Conservation (phyloP, 1,284 basidiomycete genomes). For the Tetrapyrgos nigripes region DNA sequence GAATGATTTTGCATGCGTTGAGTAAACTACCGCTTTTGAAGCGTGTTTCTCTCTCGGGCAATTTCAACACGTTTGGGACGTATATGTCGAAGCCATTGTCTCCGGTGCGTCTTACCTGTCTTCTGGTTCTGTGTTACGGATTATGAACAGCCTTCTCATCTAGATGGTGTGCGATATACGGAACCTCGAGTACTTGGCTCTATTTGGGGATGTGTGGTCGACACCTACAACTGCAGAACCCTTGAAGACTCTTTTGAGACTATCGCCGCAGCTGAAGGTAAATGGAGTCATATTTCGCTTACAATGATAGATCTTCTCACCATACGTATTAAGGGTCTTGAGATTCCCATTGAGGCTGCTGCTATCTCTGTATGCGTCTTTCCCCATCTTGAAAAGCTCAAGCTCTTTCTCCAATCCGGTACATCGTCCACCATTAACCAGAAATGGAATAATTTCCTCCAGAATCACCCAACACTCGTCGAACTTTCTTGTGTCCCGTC, state of each 20-base stretch:
- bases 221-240: constrained; percentile 38
- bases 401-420: constrained; percentile 45
- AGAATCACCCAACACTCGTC: constrained; percentile 47
- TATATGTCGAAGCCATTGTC: constrained; percentile 14
- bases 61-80: constrained; percentile 43
- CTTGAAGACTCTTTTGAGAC: constrained; percentile 41
- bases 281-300: constrained; percentile 1
- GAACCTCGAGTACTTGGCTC: constrained; percentile 42
- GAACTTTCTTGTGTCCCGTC: constrained; percentile 50
- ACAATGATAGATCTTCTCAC: neutral
- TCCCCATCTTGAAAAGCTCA: constrained; percentile 44
- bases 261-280: constrained; percentile 45
- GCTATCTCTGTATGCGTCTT: constrained; percentile 41
- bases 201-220: constrained; percentile 46
- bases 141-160: constrained; percentile 4
- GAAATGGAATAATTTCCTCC: constrained; percentile 43
- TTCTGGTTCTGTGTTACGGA: neutral
- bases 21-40: constrained; percentile 3
- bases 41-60: constrained; percentile 33
- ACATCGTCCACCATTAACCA: constrained; percentile 36
- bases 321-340: constrained; percentile 35
- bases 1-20: constrained; percentile 32
- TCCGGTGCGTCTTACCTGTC: constrained; percentile 41
- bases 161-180: constrained; percentile 46
- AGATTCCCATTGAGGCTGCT: constrained; percentile 49